Percentiles rank a stretch among this genome's conserved stretches.
Evolutionary conservation across 2,329 filamentous ascomycete genomes (phyloP).

Genomic region (Apiospora phragmitis): DNA sequence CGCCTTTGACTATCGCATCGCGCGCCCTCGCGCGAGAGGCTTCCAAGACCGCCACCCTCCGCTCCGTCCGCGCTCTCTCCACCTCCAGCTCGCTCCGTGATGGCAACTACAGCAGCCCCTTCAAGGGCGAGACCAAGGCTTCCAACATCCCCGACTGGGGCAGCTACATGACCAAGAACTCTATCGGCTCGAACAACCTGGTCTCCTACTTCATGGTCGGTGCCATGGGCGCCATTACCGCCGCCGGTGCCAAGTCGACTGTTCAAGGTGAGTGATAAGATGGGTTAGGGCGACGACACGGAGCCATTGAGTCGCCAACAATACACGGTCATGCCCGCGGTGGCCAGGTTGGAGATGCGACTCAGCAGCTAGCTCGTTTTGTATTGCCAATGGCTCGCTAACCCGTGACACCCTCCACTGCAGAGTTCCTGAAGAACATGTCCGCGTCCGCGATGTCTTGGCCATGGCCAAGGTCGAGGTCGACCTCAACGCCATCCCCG

Average conservation of each 20-base stretch:
- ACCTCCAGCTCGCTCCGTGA: conserved; percentile 49
- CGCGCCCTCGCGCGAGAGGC: conserved; percentile 66
- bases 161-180: conserved; percentile 76
- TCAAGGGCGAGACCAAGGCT: conserved; percentile 58
- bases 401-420: conserved; percentile 16
- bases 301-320: conserved; percentile 18
- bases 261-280: conserved; percentile 77
- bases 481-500: conserved; percentile 83
- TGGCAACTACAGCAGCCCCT: conserved; percentile 58
- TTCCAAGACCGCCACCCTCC: conserved; percentile 24
- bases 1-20: conserved; percentile 68
- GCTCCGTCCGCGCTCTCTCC: conserved; percentile 53
- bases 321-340: conserved; percentile 11
- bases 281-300: conserved; percentile 1
- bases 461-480: conserved; percentile 99
- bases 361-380: not conserved
- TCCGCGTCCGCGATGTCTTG: conserved; percentile 95
- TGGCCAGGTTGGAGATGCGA: conserved; percentile 19
- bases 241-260: conserved; percentile 94
- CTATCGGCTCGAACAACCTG: conserved; percentile 74
- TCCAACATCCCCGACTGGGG: conserved; percentile 85
- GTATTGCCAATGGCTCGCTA: not conserved
- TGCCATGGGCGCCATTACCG: conserved; percentile 86
- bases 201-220: conserved; percentile 99
- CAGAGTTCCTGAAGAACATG: conserved; percentile 99